phyloP scores from a whole-genome alignment of 345 rosid species.

The Cochlearia excelsa region DNA sequence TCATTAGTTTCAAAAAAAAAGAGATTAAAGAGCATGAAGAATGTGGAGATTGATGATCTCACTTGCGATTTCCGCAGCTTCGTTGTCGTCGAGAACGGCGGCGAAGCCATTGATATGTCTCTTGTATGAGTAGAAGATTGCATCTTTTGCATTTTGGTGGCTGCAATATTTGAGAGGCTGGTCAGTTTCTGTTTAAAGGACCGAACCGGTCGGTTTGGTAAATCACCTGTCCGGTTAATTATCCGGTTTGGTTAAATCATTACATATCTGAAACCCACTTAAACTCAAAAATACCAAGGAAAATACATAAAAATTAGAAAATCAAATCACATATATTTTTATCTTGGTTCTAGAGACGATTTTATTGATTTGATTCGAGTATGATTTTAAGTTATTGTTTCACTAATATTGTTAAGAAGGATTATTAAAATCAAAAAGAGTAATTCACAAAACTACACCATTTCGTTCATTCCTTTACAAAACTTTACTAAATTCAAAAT shows the following conservation, averaged over 20 bases:
- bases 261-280: too few relatives aligned
- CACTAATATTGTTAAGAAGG: too few relatives aligned
- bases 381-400: not conserved
- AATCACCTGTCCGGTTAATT: too few relatives aligned
- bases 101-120: slow-evolving; percentile 66
- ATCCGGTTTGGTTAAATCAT: not conserved
- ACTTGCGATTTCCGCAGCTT: slow-evolving; percentile 59
- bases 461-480: too few relatives aligned
- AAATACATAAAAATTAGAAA: too few relatives aligned
- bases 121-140: slow-evolving; percentile 60
- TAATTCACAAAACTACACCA: too few relatives aligned
- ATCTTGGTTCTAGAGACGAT: too few relatives aligned
- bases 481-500: too few relatives aligned
- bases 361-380: too few relatives aligned
- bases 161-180: slow-evolving; percentile 32
- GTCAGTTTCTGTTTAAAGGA: not conserved
- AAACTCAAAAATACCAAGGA: too few relatives aligned
- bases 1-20: not conserved
- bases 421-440: too few relatives aligned
- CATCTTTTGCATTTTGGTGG: slow-evolving; percentile 45
- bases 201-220: not conserved
- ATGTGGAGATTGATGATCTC: slow-evolving; percentile 12
- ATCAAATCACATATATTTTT: too few relatives aligned
- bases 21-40: not conserved
- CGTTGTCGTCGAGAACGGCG: slow-evolving; percentile 52